Evolutionary conservation across 164 flowering plant genomes (phyloP), one percentile per base, ranked within the genome.

Genomic region (Santalum album): DNA sequence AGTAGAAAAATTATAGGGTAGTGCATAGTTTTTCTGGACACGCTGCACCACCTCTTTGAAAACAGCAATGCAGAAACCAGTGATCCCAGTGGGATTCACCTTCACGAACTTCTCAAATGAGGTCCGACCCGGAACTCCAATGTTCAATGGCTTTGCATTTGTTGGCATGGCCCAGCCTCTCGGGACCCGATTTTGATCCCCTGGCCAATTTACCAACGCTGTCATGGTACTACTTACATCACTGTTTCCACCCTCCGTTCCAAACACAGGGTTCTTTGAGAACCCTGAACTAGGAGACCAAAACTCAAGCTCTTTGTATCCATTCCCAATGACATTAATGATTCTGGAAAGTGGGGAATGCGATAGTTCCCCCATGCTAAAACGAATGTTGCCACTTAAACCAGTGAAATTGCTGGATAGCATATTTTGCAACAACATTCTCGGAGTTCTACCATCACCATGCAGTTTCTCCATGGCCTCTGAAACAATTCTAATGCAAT

Each of bases 51-150:
- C 81, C 52, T 52, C 38, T 1, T 67, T 0, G 44, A 84, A 84
- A 11, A 81, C 60, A 1, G 70, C 72, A 24, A 80, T 77, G 69
- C 82, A 76, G 56, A 79, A 84, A 25, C 91, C 91, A 0, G 35
- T 18, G 9, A 35, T 25, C 15, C 42, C 36, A 18, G 6, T 49
- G 56, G 9, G 34, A 9, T 29, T 9, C 25, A 75, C 72, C 58
- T 66, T 64, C 44, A 82, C 81, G 55, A 83, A 76, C 58, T 75
- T 56, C 7, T 66, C 57, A 21, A 80, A 80, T 2, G 66, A 17
- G 1, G 74, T 51, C 18, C 51, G 59, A 0, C 56, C 73, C 0
- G 87, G 86, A 49, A 84, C 71, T 22, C 76, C 83, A 12, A 84
- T 77, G 36, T 36, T 69, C 66, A 84, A 2, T 5, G 55, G 73